phyloP scores from a whole-genome alignment of 208 protist species.

The Trypanosoma platydactyli region DNA sequence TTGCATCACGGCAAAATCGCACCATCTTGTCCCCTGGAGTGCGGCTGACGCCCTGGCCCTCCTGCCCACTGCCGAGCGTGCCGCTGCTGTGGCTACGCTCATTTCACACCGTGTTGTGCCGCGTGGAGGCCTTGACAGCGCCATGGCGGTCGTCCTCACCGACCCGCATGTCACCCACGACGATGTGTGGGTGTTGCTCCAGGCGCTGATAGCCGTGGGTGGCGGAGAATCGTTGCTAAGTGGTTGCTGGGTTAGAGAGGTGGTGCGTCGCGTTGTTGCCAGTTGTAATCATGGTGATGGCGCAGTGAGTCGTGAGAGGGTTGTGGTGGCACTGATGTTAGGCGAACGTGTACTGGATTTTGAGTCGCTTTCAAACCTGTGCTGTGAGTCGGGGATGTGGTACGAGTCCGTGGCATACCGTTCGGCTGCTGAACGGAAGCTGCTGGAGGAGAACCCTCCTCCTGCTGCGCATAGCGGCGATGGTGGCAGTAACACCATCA shows the following conservation, averaged over 20 bases:
- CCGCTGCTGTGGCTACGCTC: conserved; percentile 4
- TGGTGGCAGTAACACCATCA: neutral
- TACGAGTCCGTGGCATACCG: conserved; percentile 29
- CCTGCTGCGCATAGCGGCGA: too few relatives aligned
- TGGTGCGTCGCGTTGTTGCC: conserved; percentile 7
- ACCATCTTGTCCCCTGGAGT: neutral
- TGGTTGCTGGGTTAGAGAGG: neutral
- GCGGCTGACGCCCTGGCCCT: neutral
- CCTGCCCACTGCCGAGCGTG: conserved; percentile 11
- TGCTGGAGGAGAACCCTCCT: neutral
- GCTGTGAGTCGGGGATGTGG: conserved; percentile 16
- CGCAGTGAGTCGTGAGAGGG: neutral
- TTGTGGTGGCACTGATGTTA: conserved; percentile 6
- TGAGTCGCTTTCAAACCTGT: conserved; percentile 11
- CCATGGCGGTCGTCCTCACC: conserved; percentile 1
- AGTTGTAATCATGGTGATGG: neutral
- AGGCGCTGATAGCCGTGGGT: neutral
- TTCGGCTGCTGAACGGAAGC: neutral
- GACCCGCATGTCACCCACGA: neutral
- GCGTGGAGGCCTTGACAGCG: neutral
- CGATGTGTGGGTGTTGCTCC: conserved; percentile 12
- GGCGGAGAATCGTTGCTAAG: neutral
- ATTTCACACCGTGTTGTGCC: neutral
- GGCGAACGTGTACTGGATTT: conserved; percentile 13
- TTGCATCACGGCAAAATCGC: conserved; percentile 1